Evolutionary conservation across 306 rosid genomes (phyloP), one percentile per base, ranked within the genome.

Genomic region (Medicago arabica): DNA sequence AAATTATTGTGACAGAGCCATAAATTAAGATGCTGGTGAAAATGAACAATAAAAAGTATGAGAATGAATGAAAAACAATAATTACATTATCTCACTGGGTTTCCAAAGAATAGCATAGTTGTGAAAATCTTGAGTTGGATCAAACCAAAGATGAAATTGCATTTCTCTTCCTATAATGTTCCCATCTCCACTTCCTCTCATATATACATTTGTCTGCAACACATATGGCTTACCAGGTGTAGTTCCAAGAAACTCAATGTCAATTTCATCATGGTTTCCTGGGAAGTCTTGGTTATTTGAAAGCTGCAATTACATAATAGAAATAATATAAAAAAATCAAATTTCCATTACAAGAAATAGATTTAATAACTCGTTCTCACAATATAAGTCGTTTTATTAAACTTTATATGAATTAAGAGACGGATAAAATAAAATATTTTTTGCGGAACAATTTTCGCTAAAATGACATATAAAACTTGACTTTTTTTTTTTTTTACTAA

Each of bases 101-200:
- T 82, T 89, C 96, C 97, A 95, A 1, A 89, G 80, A 59, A 95
- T 66, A 71, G 91, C 99, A 57, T 95, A 95, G 84, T 88, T 76
- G 84, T 95, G 99, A 80, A 86, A 95, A 69, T 90, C 89, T 75
- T 92, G 88, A 17, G 99, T 89, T 23, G 98, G 99, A 71, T 95
- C 97, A 58, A 95, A 95, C 99, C 99, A 95, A 74, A 95, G 97
- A 71, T 95, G 97, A 78, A 95, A 87, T 79, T 9, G 83, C 86
- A 84, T 69, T 86, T 95, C 99, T 80, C 97, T 89, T 39, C 99
- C 99, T 10, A 95, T 71, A 10, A 95, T 75, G 51, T 73, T 85
- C 47, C 93, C 92, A 78, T 92, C 97, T 54, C 99, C 99, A 82
- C 92, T 95, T 70, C 99, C 99, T 85, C 83, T 89, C 2, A 90